Base-by-base conservation (phyloP, 2,329 filamentous ascomycete species). In the Pestalotiopsis sp. region DNA sequence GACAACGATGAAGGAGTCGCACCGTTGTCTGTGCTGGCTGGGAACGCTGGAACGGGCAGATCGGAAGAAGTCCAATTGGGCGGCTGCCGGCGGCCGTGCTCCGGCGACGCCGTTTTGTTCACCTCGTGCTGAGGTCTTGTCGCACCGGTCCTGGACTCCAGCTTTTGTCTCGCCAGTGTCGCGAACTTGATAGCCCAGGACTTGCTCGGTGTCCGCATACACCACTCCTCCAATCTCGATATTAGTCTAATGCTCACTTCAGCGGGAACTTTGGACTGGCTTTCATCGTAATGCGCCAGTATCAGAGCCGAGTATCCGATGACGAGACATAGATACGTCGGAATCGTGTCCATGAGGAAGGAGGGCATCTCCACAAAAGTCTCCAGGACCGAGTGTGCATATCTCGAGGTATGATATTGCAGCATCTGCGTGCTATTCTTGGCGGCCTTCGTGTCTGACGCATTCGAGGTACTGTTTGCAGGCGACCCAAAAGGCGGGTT, bases 241-340 rank as follows among this genome's bases (percentile, higher is more conserved):
- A 78, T 75, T n/a, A 79, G 67, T 23, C 72, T 70, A 49, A 77
- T 70, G 14, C 75, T 75, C 38, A 74, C 70, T 14, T 74, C 70
- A 23, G 76, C 73, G 0, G 77, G 70, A 12, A 79, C 71, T 64
- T 73, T 75, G 7, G 77, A 78, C 66, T 76, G 75, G 6, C 72
- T 69, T n/a, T 75, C 71, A 64, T 78, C 73, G 58, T 77, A 77
- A 67, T 79, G 76, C 11, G 77, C 77, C 36, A 79, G 69, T n/a
- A 78, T 70, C 20, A 79, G 70, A 3, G 75, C 76, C n/a, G 76
- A 78, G 66, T 79, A 79, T 20, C 76, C 77, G 23, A 79, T 76
- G 49, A 74, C 77, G 4, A 79, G 75, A 60, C 74, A 77, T 3
- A 75, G 72, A 23, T 75, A 77, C 4, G 76, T 78, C 14, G 76